Percentiles rank a stretch among this genome's conserved stretches.
These are phyloP conservation scores for Trichophyton simii DNA, from an alignment of 2,329 filamentous ascomycete genomes.

Conservation along the genomic window DNA sequence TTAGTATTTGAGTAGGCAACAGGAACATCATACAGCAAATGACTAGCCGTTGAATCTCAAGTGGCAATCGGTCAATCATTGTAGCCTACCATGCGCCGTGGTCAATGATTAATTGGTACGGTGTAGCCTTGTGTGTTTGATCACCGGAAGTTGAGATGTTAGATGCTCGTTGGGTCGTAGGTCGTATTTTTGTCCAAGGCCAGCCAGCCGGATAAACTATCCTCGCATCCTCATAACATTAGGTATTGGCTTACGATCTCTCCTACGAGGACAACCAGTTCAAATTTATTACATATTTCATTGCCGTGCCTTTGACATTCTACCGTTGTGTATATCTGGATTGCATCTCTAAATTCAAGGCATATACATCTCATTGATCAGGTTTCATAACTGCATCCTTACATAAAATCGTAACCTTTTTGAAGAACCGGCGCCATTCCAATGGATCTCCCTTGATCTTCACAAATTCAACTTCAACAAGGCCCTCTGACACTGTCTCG, in stretches of 20 bases:
- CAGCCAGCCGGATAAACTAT: too few species aligned
- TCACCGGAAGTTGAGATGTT: too few species aligned
- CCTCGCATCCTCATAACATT: too few species aligned
- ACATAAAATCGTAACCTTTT: slow-evolving; percentile 79
- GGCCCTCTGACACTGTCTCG: slow-evolving; percentile 40
- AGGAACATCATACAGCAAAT: slow-evolving; percentile 42
- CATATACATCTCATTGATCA: slow-evolving; percentile 23
- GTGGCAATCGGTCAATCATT: slow-evolving; percentile 45
- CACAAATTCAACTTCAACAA: slow-evolving; percentile 78
- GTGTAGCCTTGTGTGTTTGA: too few species aligned
- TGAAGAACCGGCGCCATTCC: slow-evolving; percentile 95
- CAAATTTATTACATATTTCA: too few species aligned
- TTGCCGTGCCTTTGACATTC: too few species aligned
- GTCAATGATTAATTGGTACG: background rate
- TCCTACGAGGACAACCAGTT: too few species aligned
- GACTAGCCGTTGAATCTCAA: slow-evolving; percentile 53
- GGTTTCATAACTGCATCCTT: slow-evolving; percentile 67
- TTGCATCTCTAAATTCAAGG: background rate
- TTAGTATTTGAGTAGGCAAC: background rate
- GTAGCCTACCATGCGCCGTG: background rate
- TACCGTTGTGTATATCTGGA: background rate
- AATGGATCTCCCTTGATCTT: slow-evolving; percentile 93
- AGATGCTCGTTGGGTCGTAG: background rate
- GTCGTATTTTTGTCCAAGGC: background rate
- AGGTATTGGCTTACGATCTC: too few species aligned